phyloP scores from a whole-genome alignment of 129 eudicot species.

The sunflower (Helianthus annuus) region HanXRQr2.0-SUNRISE NC_035448.2:118524577-118525076 shows the following conservation, averaged over 20 bases:
- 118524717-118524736: background rate
- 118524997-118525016: background rate
- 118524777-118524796: background rate
- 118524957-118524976: background rate
- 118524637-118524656: background rate
- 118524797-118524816: background rate
- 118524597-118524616: slow-evolving; percentile 34
- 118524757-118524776: background rate
- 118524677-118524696: background rate
- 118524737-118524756: slow-evolving; percentile 2
- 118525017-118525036: background rate
- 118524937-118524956: background rate
- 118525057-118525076: background rate
- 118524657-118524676: background rate
- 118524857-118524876: background rate
- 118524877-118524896: background rate
- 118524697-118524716: background rate
- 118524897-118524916: background rate
- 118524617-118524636: slow-evolving; percentile 41
- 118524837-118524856: background rate
- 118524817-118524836: background rate
- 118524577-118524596: slow-evolving; percentile 44
- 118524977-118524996: background rate
- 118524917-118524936: background rate
- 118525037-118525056: no score